Base-by-base conservation (phyloP, 1,139 yeast genomes). In the Geotrichum siamense region DNA sequence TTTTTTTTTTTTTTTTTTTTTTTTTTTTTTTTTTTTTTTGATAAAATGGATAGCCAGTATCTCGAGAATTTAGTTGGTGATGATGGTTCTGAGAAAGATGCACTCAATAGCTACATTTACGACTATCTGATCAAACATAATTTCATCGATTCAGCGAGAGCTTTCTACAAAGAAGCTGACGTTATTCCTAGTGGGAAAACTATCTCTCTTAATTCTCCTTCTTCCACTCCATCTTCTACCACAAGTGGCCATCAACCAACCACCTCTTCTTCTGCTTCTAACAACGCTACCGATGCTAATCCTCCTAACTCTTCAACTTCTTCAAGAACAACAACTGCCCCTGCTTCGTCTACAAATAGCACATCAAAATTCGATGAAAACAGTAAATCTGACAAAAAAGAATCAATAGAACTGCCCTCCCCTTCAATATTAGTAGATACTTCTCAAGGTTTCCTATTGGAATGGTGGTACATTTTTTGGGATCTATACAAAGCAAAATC, bases 381-480 rank as follows among this genome's bases (percentile, higher is more conserved):
- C 32, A 28, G 16, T 13, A 25, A 28, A 21, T 21, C 44, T n/a
- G 27, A 31, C 13, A 34, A 41, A 9, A 44, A 37, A 13, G 45
- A 26, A 13, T 12, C 48, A 10, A 31, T 28, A 22, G 44, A 33
- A 25, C 41, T 32, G 12, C 43, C 48, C 4, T 17, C 40, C 3
- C 49, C 55, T 13, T 42, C 43, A 29, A 57, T 61, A 12, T 64
- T 65, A 20, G 60, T 65, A 44, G 68, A 86, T 58, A 80, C 94
- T 3, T 93, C 94, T 0, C 89, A 82, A 55, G 93, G 96, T 8
- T 87, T 85, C 57, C 67, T 87, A 37, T 79, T 75, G 55, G 96
- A 87, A 60, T 89, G 97, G 96, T 89, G 96, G 96, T 87, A 79
- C 66, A 79, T 87, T 26, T 89, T 87, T 60, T 89, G 96, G 96